Evolutionary conservation across 257 asterid species (phyloP), one percentile per base, ranked within the genome.

Genomic region (Solanum tarapatanum): DNA sequence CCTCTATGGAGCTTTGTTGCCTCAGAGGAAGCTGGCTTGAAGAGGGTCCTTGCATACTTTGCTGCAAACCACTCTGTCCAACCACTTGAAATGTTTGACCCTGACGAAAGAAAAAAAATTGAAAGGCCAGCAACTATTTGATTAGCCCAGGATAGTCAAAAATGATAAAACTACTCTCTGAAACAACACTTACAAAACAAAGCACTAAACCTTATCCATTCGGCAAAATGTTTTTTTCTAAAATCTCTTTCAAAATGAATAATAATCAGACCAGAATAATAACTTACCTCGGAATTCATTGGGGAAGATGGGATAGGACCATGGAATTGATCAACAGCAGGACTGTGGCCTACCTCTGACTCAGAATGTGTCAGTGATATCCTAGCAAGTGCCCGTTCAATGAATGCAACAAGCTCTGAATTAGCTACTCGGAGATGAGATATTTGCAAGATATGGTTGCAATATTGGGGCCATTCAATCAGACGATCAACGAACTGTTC

Each of bases 401-500:
- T 92, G 84, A 90, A 92, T 43, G 91, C 88, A 87, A 95, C 95
- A 90, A 96, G 95, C 33, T 96, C 98, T 41, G 93, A 45, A 87
- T 96, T 94, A 51, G 93, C 91, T 79, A 89, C 96, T 86, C 99
- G 99, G 88, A 96, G 85, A 89, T 97, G 99, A 88, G 99, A 94
- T 93, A 97, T 97, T 90, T 96, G 99, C 88, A 96, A 87, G 88
- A 97, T 94, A 91, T 96, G 98, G 90, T 95, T 97, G 94, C 99
- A 95, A 91, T 97, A 97, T 86, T 92, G 99, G 7, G 99, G 99
- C 99, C 99, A 97, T 92, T 97, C 99, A 85, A 91, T 90, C 90
- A 97, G 93, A 51, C 99, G 99, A 79, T 96, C 99, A 88, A 94
- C 90, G 89, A 96, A 97, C 92, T 96, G 99, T 90, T 97, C 98